Base-by-base conservation (phyloP, 1,284 basidiomycete genomes). In the Marasmius oreades region DNA sequence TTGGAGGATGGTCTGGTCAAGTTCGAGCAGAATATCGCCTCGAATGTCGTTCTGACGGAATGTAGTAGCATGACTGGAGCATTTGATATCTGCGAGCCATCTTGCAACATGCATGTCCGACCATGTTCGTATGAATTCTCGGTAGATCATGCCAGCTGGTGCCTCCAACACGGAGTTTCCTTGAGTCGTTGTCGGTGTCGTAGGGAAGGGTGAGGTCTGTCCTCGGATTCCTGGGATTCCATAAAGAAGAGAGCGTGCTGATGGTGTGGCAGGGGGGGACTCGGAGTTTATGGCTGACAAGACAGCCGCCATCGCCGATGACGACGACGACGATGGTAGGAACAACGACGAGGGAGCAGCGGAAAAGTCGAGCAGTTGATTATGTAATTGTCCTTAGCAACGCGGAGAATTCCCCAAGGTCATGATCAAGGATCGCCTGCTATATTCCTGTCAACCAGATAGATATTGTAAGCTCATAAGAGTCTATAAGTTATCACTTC, bases 41-140 rank as follows among this genome's bases (percentile, higher is more conserved):
- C 92, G 77, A 62, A 98, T 95, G 68, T 97, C 93, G 73, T 95
- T 91, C 4, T 79, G 77, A 51, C 79, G 82, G 74, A 98, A 98
- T 0, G 81, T 77, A 3, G 77, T 68, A 1, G 86, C 82, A 66
- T 92, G 88, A 31, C 81, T 79, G 0, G 74, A 80, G 63, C 92
- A 93, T 65, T 85, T 88, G 63, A 87, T 82, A 34, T 90, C 86
- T 0, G 77, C 64, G 34, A 92, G 75, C 90, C 90, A 92, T 53
- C 76, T 77, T 5, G 84, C 80, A 55, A 92, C 85, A 63, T 90
- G 84, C 1, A 65, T 64, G 65, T 92, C 90, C 1, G 78, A 71
- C 90, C 90, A 92, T 7, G 81, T 77, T 26, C 78, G 77, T 52
- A 92, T 75, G 64, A 80, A 87, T 31, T 88, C 86, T 0, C 74